Base-by-base conservation (phyloP, 1,284 basidiomycete species). In the Bondarzewia mesenterica region DNA sequence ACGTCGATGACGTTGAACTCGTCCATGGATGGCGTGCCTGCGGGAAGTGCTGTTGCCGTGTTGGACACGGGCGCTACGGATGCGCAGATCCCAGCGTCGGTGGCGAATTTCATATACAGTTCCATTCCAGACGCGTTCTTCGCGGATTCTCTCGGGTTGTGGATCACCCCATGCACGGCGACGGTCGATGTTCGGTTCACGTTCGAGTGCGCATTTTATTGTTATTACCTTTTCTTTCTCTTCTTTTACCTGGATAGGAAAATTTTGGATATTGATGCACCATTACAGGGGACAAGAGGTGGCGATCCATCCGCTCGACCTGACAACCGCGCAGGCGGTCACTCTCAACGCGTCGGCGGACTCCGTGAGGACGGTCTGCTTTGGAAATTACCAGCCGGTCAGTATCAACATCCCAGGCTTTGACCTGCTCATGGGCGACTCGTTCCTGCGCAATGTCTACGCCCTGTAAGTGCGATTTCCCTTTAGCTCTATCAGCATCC, bases 391-490 rank as follows among this genome's bases (percentile, higher is more conserved):
- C 55, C 51, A 49, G 23, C 55, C 61, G n/a, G n/a, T n/a, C 46
- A 54, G 49, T 16, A 53, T 52, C 42, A 47, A 44, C 8, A 47
- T 44, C 16, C 20, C 48, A 35, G 57, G 59, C 29, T 62, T 63
- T 39, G 64, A 66, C 52, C 52, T 62, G 38, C 57, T 74, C 48
- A 58, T 74, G 15, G 72, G 72, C 43, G 66, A 67, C 46, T 58
- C 61, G 15, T 67, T 68, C 60, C 58, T 67, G 18, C 63, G 70
- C 54, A 72, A 70, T 52, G 63, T 61, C 51, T 72, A 71, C 59
- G 65, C 65, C 10, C 63, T 68, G 54, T 72, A 60, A 49, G 60
- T 54, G 12, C 10, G 12, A 10, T 40, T 18, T 21, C 12, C 38
- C 5, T 8, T 20, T 23, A n/a, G 20, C 14, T 39, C n/a, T 36